Percentiles rank a stretch among this genome's conserved stretches.
Conservation (phyloP, 1,139 yeast species). For the Blastobotrys raffinosifermentans region DNA sequence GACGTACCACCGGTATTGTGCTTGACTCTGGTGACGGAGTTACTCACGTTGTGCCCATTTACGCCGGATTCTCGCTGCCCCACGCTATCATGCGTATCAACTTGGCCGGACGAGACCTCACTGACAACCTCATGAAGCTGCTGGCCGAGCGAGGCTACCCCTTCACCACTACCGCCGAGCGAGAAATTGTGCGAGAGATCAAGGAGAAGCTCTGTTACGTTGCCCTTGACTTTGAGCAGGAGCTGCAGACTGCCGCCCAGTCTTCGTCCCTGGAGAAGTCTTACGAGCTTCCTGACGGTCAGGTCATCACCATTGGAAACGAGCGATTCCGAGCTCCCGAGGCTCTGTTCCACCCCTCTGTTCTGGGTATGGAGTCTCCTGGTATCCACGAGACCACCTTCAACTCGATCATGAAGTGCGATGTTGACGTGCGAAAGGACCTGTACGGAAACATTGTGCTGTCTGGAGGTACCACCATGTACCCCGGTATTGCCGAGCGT, state of each 20-base stretch:
- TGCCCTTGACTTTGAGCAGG: conserved; percentile 94
- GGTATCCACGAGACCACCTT: conserved; percentile 99
- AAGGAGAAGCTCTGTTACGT: conserved; percentile 98
- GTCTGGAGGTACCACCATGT: conserved; percentile 99
- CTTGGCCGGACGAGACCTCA: conserved; percentile 99
- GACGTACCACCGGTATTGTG: conserved; percentile 99
- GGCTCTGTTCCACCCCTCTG: conserved; percentile 98
- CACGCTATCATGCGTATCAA: conserved; percentile 98
- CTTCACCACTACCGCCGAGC: conserved; percentile 98
- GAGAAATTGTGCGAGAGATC: conserved; percentile 99
- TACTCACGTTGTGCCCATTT: conserved; percentile 99
- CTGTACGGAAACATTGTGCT: conserved; percentile 98
- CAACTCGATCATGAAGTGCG: conserved; percentile 99
- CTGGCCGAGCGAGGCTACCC: conserved; percentile 98
- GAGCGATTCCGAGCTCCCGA: conserved; percentile 99
- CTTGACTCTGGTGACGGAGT: conserved; percentile 99
- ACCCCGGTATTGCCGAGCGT: conserved; percentile 99
- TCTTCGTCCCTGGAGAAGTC: conserved; percentile 97
- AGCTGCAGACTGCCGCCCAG: conserved; percentile 98
- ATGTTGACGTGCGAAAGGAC: conserved; percentile 98
- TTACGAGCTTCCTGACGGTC: conserved; percentile 99
- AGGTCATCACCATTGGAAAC: conserved; percentile 98
- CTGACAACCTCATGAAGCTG: conserved; percentile 98
- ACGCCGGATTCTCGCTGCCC: conserved; percentile 99
- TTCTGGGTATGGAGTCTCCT: conserved; percentile 95